phyloP scores from a whole-genome alignment of 495 filamentous ascomycete genomes.

The Penicillium simplicissimum region DNA sequence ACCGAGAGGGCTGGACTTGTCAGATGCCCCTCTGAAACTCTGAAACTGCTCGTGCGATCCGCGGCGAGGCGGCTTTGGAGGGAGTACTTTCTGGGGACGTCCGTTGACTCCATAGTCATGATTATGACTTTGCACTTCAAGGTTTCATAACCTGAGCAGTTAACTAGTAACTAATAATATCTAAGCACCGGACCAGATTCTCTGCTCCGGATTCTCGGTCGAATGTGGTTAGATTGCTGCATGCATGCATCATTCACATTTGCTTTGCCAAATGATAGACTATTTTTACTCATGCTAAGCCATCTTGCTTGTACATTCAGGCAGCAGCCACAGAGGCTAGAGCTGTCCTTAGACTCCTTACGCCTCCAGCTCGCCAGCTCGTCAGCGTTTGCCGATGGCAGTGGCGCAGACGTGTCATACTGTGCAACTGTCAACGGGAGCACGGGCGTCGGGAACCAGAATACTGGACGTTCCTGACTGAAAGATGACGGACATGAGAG shows the following conservation, averaged over 20 bases:
- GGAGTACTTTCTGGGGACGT: background rate
- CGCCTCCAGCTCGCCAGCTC: background rate
- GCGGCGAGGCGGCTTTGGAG: background rate
- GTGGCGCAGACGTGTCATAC: constrained; percentile 12
- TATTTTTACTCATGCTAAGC: background rate
- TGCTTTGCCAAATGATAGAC: background rate
- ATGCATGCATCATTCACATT: background rate
- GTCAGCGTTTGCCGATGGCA: constrained; percentile 1
- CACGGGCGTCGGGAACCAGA: background rate
- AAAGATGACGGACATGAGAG: constrained; percentile 18
- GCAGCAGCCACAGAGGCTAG: background rate
- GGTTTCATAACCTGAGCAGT: too few relatives aligned
- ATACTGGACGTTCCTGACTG: background rate
- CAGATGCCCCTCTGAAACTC: constrained; percentile 12
- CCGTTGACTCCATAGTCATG: background rate
- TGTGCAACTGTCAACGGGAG: background rate
- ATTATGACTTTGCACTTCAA: background rate
- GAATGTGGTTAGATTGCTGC: background rate
- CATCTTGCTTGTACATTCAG: background rate
- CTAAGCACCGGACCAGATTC: background rate
- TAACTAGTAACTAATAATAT: background rate
- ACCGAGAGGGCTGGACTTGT: constrained; percentile 11
- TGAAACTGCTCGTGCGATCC: constrained; percentile 22
- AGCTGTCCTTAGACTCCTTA: background rate
- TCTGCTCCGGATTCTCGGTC: background rate